A percentile compares a stretch with the other conserved stretches of the same genome.
Evolutionary conservation across 2,329 filamentous ascomycete species (phyloP).

Genomic region (Diaporthe sp.): DNA sequence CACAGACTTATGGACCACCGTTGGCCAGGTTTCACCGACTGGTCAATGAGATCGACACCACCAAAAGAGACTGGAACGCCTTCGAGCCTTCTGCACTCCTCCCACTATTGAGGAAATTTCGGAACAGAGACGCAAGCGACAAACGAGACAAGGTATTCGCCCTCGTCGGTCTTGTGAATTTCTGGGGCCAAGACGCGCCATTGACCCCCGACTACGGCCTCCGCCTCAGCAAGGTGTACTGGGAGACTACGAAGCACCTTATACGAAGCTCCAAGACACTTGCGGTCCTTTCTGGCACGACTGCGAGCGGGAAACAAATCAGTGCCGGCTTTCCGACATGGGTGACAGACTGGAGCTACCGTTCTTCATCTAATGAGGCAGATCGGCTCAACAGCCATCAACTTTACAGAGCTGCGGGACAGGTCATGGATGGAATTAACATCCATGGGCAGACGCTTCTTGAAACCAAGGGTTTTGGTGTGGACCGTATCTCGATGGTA

Average conservation of each 20-base stretch:
- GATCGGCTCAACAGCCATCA: slow-evolving; percentile 3
- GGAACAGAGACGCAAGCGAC: slow-evolving; percentile 16
- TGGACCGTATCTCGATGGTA: neutral
- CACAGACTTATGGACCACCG: neutral
- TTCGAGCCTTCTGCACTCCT: slow-evolving; percentile 13
- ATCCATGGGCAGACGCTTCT: slow-evolving; percentile 11
- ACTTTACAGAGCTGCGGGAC: neutral
- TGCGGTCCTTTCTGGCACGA: slow-evolving; percentile 2
- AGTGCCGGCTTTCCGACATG: neutral
- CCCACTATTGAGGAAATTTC: slow-evolving; percentile 14
- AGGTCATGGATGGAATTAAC: slow-evolving; percentile 30
- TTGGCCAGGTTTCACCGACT: slow-evolving; percentile 2
- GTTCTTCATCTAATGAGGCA: slow-evolving; percentile 1
- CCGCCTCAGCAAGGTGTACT: neutral
- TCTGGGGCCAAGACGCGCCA: slow-evolving; percentile 10
- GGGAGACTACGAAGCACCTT: slow-evolving; percentile 14
- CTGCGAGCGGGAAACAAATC: neutral
- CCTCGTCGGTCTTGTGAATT: neutral
- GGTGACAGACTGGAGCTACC: slow-evolving; percentile 29
- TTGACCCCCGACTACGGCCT: neutral
- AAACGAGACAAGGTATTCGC: slow-evolving; percentile 26
- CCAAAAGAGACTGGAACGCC: neutral
- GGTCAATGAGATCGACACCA: slow-evolving; percentile 25
- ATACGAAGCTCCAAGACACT: slow-evolving; percentile 1
- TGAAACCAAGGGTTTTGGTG: neutral